Evolutionary conservation across 306 rosid species (phyloP).

Genomic region (Prunus padus): DNA sequence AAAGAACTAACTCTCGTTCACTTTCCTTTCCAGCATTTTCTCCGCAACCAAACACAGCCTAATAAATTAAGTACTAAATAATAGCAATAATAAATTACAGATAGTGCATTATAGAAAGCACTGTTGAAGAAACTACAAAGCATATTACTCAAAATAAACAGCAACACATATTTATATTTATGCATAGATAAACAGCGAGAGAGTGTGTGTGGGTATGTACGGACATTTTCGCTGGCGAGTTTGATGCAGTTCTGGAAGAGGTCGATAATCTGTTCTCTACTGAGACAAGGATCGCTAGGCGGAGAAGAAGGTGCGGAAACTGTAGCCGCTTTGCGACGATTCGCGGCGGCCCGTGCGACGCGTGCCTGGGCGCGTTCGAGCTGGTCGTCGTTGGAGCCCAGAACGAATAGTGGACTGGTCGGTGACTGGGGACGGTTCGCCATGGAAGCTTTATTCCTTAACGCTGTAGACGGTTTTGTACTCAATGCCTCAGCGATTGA

Average conservation of each 20-base stretch:
- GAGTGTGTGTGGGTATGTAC: neutral
- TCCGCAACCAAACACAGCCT: neutral
- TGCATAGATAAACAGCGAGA: neutral
- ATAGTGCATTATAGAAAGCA: too few relatives aligned
- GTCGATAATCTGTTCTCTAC: slow-evolving; percentile 71
- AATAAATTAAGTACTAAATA: neutral
- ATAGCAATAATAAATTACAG: neutral
- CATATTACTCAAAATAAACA: neutral
- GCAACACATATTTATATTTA: too few relatives aligned
- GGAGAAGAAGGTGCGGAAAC: slow-evolving; percentile 3
- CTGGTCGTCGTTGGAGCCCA: slow-evolving; percentile 81
- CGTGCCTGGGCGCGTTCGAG: slow-evolving; percentile 90
- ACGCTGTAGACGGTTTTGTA: slow-evolving; percentile 36
- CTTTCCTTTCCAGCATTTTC: neutral
- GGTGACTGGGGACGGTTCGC: slow-evolving; percentile 70
- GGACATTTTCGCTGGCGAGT: slow-evolving; percentile 93
- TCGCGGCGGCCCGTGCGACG: slow-evolving; percentile 80
- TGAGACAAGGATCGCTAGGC: slow-evolving; percentile 43
- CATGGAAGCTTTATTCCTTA: slow-evolving; percentile 45
- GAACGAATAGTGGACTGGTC: slow-evolving; percentile 51
- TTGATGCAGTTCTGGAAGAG: slow-evolving; percentile 88
- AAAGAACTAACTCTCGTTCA: neutral
- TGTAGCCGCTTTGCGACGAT: slow-evolving; percentile 34
- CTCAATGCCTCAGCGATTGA: slow-evolving; percentile 59
- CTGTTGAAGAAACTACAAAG: neutral